These are phyloP conservation scores for Crassisporium funariophilum DNA, from an alignment of 768 basidiomycete genomes.

Conservation along the genomic window DNA sequence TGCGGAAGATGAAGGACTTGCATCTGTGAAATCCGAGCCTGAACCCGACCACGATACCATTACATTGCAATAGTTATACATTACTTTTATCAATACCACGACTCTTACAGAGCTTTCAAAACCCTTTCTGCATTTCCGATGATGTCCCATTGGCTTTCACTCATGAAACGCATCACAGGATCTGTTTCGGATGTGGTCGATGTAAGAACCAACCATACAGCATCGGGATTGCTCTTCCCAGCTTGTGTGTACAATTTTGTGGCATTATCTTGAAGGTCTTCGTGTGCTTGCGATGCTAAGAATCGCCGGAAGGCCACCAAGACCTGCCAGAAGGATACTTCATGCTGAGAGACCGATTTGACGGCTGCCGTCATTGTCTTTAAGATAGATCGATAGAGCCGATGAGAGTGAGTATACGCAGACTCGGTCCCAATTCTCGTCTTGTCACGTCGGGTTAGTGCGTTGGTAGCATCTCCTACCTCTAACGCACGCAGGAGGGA, in stretches of 20 bases:
- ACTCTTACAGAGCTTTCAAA: conserved; percentile 26
- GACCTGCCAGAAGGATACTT: conserved; percentile 80
- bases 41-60: conserved; percentile 9
- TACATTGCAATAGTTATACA: conserved; percentile 12
- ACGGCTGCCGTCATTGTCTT: conserved; percentile 71
- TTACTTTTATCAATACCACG: conserved; percentile 12
- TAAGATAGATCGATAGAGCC: conserved; percentile 76
- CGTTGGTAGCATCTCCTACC: conserved; percentile 63
- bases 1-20: conserved; percentile 27
- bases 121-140: conserved; percentile 41
- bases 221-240: conserved; percentile 67
- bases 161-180: conserved; percentile 51
- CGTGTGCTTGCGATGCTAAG: conserved; percentile 63
- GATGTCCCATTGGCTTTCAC: conserved; percentile 66
- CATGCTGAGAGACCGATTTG: conserved; percentile 67
- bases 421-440: conserved; percentile 63
- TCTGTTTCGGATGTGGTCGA: conserved; percentile 50
- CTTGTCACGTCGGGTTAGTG: conserved; percentile 58
- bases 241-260: conserved; percentile 65
- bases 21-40: conserved; percentile 17
- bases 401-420: conserved; percentile 79
- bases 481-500: conserved; percentile 61
- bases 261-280: conserved; percentile 72
- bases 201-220: conserved; percentile 78
- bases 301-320: conserved; percentile 77